These are phyloP conservation scores for Darksidea phi DNA, from an alignment of 495 filamentous ascomycete species.

Conservation along the genomic window DNA sequence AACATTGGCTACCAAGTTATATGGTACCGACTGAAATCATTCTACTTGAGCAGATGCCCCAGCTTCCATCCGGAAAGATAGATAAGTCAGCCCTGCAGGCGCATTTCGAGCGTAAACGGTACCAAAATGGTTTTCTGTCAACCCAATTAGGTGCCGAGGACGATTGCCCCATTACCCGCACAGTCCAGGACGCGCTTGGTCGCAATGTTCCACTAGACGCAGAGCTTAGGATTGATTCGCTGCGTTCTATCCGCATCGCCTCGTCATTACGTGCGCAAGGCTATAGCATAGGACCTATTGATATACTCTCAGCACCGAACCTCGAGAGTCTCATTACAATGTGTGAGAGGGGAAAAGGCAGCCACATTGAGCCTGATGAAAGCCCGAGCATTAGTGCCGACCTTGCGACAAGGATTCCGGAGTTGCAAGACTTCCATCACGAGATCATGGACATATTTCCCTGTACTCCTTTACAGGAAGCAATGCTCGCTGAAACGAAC, in stretches of 20 bases:
- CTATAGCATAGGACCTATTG: slow-evolving; percentile 52
- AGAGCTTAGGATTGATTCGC: slow-evolving; percentile 69
- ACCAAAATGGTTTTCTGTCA: neutral
- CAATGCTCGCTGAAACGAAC: slow-evolving; percentile 73
- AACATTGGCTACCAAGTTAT: slow-evolving; percentile 68
- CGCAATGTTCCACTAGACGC: slow-evolving; percentile 42
- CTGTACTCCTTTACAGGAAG: slow-evolving; percentile 68
- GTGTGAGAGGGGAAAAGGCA: slow-evolving; percentile 1
- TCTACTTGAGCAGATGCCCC: slow-evolving; percentile 60
- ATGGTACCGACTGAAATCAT: slow-evolving; percentile 76
- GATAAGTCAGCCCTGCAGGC: slow-evolving; percentile 64
- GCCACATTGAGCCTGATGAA: too few relatives aligned
- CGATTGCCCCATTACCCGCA: slow-evolving; percentile 46
- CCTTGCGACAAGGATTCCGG: slow-evolving; percentile 5
- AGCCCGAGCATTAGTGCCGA: slow-evolving; percentile 15
- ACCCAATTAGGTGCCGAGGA: slow-evolving; percentile 34
- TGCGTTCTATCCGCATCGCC: slow-evolving; percentile 66
- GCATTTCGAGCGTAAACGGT: slow-evolving; percentile 48
- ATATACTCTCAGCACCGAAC: slow-evolving; percentile 53
- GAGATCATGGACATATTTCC: slow-evolving; percentile 53
- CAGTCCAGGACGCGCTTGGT: slow-evolving; percentile 54
- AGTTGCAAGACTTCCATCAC: neutral
- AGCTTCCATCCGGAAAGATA: slow-evolving; percentile 74
- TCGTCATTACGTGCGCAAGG: slow-evolving; percentile 56
- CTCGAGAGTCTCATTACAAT: slow-evolving; percentile 3